phyloP scores from a whole-genome alignment of 1,284 basidiomycete species.

The Moesziomyces antarcticus region DNA sequence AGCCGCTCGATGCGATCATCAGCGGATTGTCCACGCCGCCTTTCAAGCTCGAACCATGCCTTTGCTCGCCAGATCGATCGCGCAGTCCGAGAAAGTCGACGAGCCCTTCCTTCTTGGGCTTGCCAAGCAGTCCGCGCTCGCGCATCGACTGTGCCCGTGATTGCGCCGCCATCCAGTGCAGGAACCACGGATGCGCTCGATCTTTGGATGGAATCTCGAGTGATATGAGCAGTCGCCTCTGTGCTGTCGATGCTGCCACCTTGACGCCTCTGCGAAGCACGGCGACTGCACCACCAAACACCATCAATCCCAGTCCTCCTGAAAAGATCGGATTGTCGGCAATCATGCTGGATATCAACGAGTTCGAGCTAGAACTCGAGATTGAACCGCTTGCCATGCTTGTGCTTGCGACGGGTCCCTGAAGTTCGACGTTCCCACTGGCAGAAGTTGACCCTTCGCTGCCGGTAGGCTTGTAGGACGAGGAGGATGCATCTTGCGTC shows the following conservation, averaged over 20 bases:
- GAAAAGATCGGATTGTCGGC: conserved; percentile 64
- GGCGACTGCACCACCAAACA: conserved; percentile 62
- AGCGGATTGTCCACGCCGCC: conserved; percentile 62
- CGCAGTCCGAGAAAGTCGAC: conserved; percentile 58
- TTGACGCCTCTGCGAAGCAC: conserved; percentile 71
- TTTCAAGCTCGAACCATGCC: background rate
- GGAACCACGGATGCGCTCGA: conserved; percentile 93
- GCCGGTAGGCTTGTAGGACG: background rate
- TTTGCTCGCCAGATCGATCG: conserved; percentile 19
- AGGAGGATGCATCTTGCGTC: background rate
- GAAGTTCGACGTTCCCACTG: background rate
- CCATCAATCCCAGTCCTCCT: conserved; percentile 65
- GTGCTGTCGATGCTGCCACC: conserved; percentile 79
- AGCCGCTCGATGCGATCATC: conserved; percentile 65
- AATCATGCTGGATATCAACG: conserved; percentile 37
- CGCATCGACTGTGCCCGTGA: conserved; percentile 65
- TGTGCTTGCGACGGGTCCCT: background rate
- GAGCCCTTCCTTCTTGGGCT: conserved; percentile 52
- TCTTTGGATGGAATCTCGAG: conserved; percentile 98
- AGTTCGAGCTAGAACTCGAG: conserved; percentile 19
- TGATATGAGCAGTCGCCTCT: conserved; percentile 89
- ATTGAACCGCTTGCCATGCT: background rate
- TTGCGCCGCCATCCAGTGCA: conserved; percentile 88
- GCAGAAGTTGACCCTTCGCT: background rate
- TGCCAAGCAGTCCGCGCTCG: conserved; percentile 50